Evolutionary conservation across 2,329 filamentous ascomycete species (phyloP).

Genomic region (Parafenestella ontariensis): DNA sequence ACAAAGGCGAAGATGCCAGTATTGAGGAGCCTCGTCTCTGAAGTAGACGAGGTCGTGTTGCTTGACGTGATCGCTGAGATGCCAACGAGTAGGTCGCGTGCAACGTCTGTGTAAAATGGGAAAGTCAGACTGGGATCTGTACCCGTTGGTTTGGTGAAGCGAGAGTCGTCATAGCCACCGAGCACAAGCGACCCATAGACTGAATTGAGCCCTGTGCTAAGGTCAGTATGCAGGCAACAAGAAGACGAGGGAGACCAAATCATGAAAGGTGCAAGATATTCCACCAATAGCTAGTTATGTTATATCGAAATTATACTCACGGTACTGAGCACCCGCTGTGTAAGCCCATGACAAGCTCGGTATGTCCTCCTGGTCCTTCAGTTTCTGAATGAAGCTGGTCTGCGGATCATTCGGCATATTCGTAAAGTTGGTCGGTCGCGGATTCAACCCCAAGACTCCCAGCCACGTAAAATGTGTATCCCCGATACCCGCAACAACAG

Average conservation of each 20-base stretch:
- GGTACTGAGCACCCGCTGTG: not conserved
- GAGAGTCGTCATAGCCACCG: constrained; percentile 22
- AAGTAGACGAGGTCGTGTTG: too few relatives aligned
- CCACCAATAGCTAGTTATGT: too few relatives aligned
- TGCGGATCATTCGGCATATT: constrained; percentile 36
- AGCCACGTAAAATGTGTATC: constrained; percentile 42
- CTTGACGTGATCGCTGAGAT: constrained; percentile 23
- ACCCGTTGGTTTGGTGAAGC: constrained; percentile 26
- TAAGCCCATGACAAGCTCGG: not conserved
- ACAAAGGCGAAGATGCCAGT: constrained; percentile 57
- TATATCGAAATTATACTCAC: too few relatives aligned
- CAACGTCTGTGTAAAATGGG: constrained; percentile 18
- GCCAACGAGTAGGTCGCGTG: constrained; percentile 21
- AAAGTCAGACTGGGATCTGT: constrained; percentile 18
- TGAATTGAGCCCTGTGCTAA: too few relatives aligned
- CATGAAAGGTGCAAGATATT: too few relatives aligned
- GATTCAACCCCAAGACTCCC: constrained; percentile 28
- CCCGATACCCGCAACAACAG: constrained; percentile 48
- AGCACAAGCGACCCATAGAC: constrained; percentile 19
- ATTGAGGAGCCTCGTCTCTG: constrained; percentile 12
- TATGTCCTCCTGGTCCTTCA: constrained; percentile 48
- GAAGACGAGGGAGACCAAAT: too few relatives aligned
- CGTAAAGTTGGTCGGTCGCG: constrained; percentile 44
- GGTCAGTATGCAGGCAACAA: too few relatives aligned
- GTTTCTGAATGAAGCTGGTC: constrained; percentile 33